phyloP scores from a whole-genome alignment of 2,329 filamentous ascomycete species.

The Rachicladosporium sp. region DNA sequence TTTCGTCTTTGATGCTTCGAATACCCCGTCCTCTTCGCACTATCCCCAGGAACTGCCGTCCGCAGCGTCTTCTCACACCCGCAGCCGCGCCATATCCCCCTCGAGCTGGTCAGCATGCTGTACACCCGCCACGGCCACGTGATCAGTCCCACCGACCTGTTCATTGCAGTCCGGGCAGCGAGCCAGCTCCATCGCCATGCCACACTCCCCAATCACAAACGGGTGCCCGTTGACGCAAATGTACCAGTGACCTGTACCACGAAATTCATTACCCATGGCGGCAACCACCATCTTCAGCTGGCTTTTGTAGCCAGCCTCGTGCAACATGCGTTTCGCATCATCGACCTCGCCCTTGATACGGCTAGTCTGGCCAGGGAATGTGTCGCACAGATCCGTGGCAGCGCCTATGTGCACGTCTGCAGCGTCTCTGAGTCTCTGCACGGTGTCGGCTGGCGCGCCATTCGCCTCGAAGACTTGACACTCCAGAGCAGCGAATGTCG shows the following conservation, averaged over 20 bases:
- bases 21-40: too few species aligned
- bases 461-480: conserved; percentile 10
- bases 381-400: conserved; percentile 16
- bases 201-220: conserved; percentile 26
- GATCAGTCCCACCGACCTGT: conserved; percentile 43
- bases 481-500: conserved; percentile 37
- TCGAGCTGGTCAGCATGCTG: conserved; percentile 40
- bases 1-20: too few species aligned
- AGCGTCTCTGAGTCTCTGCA: conserved; percentile 10
- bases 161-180: conserved; percentile 51
- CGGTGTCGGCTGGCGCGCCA: conserved; percentile 6
- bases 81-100: too few species aligned
- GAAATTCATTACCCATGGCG: conserved; percentile 35
- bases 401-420: conserved; percentile 17
- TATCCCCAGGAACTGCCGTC: too few species aligned
- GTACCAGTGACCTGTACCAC: conserved; percentile 49
- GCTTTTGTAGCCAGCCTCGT: conserved; percentile 33
- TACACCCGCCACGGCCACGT: conserved; percentile 41
- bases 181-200: conserved; percentile 49
- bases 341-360: conserved; percentile 36
- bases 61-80: too few species aligned
- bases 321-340: conserved; percentile 32
- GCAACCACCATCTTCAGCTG: conserved; percentile 40
- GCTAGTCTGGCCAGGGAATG: conserved; percentile 15
- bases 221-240: conserved; percentile 45